Evolutionary conservation across 345 rosid genomes (phyloP), one percentile per base, ranked within the genome.

Genomic region (Pistacia integerrima): DNA sequence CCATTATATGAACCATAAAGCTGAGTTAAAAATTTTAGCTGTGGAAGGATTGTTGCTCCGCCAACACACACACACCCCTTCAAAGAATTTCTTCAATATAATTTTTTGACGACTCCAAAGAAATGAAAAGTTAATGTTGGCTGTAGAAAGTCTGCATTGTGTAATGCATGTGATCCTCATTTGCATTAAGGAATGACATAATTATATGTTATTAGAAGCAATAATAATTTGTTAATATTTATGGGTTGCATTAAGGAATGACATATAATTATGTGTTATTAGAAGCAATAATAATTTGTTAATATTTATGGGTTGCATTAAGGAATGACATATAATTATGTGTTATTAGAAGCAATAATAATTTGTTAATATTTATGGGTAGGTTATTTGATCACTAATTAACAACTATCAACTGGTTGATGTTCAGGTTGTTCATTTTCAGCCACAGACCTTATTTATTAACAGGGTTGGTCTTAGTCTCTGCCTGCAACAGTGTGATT

Each of bases 401-500:
- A 69, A 82, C 79, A 58, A 28, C 54, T 80, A 13, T 38, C 20
- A 62, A 68, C 71, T 75, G 76, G 67, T 65, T 82, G 70, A 57
- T 60, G 64, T 82, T 46, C 95, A 96, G 99, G 98, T 91, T 84
- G 82, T 96, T 85, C 95, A 92, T 80, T 87, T 93, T 79, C 98
- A 91, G 85, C 97, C 99, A 14, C 88, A 93, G 84, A 90, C 93
- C 77, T 84, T 93, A 77, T 92, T 93, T 77, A 82, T 91, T 73
- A 96, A 96, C 73, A 88, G 99, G 85, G 80, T 87, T 75, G 99
- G 99, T 61, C 52, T 80, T 62, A 88, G 91, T 72, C 69, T 96
- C 83, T 92, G 93, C 86, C 71, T 96, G 74, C 97, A 88, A 83
- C 99, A 96, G 82, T 92, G 97, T 70, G 93, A 89, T 83, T 90